These are phyloP conservation scores for Aspergillus sp. DNA, from an alignment of 2,329 filamentous ascomycete species.

Conservation along the genomic window DNA sequence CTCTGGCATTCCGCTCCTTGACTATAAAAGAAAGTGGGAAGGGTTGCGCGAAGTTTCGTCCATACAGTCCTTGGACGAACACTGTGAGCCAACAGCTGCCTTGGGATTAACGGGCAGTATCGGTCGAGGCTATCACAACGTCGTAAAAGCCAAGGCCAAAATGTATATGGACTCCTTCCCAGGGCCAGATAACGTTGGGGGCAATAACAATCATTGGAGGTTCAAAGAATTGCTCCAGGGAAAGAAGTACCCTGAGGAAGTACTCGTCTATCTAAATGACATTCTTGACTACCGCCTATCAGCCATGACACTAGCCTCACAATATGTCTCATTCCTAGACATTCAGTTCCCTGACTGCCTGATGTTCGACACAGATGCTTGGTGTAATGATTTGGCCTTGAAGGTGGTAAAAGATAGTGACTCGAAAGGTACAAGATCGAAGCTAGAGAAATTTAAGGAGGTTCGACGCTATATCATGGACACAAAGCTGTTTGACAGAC, in stretches of 20 bases:
- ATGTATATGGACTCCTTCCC: not conserved
- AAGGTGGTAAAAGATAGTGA: not conserved
- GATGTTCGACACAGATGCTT: not conserved
- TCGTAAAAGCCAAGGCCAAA: not conserved
- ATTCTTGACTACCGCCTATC: not conserved
- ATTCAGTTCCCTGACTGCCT: not conserved
- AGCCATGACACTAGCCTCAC: not conserved
- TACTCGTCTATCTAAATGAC: not conserved
- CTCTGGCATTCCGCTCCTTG: not conserved
- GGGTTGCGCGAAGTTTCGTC: not conserved
- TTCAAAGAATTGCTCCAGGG: not conserved
- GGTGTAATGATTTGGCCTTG: not conserved
- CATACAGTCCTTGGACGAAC: not conserved
- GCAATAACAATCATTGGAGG: not conserved
- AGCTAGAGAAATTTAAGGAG: not conserved
- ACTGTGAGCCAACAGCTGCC: not conserved
- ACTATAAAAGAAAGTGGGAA: not conserved
- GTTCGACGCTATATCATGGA: not conserved
- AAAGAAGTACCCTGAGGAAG: not conserved
- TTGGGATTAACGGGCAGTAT: not conserved
- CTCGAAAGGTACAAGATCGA: not conserved
- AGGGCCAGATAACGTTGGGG: not conserved
- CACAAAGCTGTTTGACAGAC: constrained; percentile 2
- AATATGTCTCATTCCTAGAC: not conserved
- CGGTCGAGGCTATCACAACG: not conserved